Conservation (phyloP, 257 asterid genomes). For the Lycium barbarum region DNA sequence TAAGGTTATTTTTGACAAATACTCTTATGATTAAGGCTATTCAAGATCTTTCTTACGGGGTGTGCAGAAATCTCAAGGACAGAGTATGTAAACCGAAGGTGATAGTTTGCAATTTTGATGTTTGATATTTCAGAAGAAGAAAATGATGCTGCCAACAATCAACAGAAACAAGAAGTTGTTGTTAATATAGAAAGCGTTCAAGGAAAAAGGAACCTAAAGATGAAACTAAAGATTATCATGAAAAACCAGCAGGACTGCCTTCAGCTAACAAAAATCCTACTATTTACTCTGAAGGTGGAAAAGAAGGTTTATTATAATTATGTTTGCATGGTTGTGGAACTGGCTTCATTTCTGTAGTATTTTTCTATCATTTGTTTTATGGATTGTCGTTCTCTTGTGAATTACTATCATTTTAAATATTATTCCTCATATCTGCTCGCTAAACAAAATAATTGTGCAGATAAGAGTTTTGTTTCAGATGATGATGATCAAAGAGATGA, state of each 20-base stretch:
- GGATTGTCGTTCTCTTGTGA: neutral
- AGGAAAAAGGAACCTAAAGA: constrained; percentile 45
- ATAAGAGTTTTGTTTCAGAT: neutral
- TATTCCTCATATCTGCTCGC: neutral
- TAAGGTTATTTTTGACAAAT: no score
- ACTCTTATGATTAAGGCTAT: neutral
- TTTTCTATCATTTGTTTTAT: neutral
- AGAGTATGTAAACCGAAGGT: neutral
- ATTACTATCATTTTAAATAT: neutral
- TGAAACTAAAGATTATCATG: constrained; percentile 37
- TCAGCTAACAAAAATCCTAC: constrained; percentile 26
- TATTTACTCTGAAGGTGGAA: constrained; percentile 25
- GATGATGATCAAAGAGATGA: constrained; percentile 23
- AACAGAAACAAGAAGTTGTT: constrained; percentile 33
- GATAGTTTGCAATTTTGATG: constrained; percentile 19
- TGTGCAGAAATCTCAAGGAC: neutral
- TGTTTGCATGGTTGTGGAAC: neutral
- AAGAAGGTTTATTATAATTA: constrained; percentile 43
- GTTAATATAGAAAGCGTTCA: constrained; percentile 26
- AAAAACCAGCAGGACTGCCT: constrained; percentile 29
- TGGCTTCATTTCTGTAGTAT: neutral
- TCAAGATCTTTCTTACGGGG: neutral
- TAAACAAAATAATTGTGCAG: neutral
- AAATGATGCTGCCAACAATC: constrained; percentile 30
- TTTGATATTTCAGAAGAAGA: constrained; percentile 43